Base-by-base conservation (phyloP, 371 early-diverging fungal genomes). In the Lichtheimia ramosa region DNA sequence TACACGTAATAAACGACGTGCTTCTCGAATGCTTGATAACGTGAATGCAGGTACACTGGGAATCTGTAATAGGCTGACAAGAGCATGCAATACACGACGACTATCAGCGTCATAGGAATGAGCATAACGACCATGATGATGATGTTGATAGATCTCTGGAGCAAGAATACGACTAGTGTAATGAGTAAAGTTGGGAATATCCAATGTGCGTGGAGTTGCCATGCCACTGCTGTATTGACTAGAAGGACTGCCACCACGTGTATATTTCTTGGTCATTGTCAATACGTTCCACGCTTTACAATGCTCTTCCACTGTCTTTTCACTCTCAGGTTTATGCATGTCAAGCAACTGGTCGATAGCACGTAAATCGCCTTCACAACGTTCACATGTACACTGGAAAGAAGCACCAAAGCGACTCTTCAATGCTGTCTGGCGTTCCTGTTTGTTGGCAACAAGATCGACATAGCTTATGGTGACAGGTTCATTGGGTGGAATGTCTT, bases 381-480 rank as follows among this genome's bases (percentile, higher is more conserved):
- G 70, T 15, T 53, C 34, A 48, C 78, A 77, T 27, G 56, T 49
- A 48, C 78, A 77, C 1, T 48, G 61, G 57, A 50, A 74, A 7
- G 62, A 57, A 2, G 27, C 51, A 3, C 78, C 78, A 39, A 77
- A 77, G 8, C 64, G 65, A 14, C 75, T 79, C 18, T 60, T 57
- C 1, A 94, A 74, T 3, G 68, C 66, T 25, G 62, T 61, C 12
- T 73, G 71, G 7, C 95, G 73, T 54, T 81, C 80, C 34, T 51
- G 28, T 12, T 85, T 80, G 43, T 84, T 80, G 3, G 69, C 62
- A 48, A 87, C 72, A 3, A 83, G 68, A 63, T 95, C 93, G 14
- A 88, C 79, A 70, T 95, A 95, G 3, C 88, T 70, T 5, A 94
- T 81, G 1, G 83, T 83, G 13, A 95, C 69, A 43, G 92, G 88